Evolutionary conservation across 2,329 filamentous ascomycete species (phyloP), one percentile per base, ranked within the genome.

Genomic region (Helotiales sp.): DNA sequence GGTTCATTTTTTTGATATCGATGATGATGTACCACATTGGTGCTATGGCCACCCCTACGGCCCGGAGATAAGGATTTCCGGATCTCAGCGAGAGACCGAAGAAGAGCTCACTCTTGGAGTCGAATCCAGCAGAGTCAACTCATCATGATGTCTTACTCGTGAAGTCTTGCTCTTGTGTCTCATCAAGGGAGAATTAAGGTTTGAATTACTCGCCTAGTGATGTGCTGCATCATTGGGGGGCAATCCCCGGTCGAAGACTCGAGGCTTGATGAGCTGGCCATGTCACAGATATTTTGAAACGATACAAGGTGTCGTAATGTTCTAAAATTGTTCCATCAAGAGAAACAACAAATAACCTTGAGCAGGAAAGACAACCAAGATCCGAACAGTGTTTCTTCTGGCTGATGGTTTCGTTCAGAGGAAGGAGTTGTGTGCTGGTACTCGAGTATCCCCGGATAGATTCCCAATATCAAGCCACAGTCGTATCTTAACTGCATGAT

Each of bases 1-100:
- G 25, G n/a, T 27, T 5, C 2, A 22, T 17, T 31, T 38, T 31
- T 52, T 30, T 42, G 24, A 52, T 31, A 27, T 33, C 25, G 44
- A 54, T 54, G 55, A 44, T 51, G 25, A 40, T 46, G 46, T 50
- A 40, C n/a, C 38, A 44, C 22, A 44, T 9, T 29, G 36, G 33
- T 12, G 2, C 30, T 31, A 30, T 42, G 27, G 34, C 22, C 33
- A 12, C 42, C 50, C 50, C 34, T 52, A 52, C 40, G 22, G 27
- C 19, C 27, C 36, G n/a, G 36, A n/a, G 36, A 9, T 9, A n/a
- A 40, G 17, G 9, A 3, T 44, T 25, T 4, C 27, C 40, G 40
- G 40, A 44, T 44, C 40, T 10, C 27, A 44, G 22, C 40, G 40
- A 44, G 34, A 24, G 9, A 40, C 10, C n/a, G n/a, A n/a, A n/a